A percentile compares a stretch with the other conserved stretches of the same genome.
These are phyloP conservation scores for Exidia glandulosa DNA, from an alignment of 768 basidiomycete species.

Conservation along the genomic window DNA sequence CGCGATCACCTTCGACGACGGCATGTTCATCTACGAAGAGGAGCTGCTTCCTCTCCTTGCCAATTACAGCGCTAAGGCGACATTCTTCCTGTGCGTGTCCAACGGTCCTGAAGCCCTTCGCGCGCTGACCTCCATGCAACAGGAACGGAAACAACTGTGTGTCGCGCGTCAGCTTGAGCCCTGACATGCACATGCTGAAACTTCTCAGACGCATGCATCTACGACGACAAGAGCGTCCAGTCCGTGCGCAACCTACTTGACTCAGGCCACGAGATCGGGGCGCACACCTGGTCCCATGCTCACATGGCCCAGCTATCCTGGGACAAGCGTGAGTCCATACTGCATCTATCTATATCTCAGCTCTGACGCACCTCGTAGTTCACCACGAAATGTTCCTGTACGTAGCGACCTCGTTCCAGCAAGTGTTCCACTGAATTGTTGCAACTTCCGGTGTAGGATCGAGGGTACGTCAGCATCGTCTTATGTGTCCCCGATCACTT, in stretches of 20 bases:
- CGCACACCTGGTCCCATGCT: slow-evolving; percentile 35
- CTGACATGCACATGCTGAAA: too few species aligned
- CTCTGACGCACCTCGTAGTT: slow-evolving; percentile 8
- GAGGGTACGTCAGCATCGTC: not conserved
- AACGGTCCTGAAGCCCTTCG: not conserved
- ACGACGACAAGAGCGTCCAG: slow-evolving; percentile 10
- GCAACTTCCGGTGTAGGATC: not conserved
- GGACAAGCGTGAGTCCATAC: slow-evolving; percentile 12
- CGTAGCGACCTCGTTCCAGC: not conserved
- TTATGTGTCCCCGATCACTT: not conserved
- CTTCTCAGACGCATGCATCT: slow-evolving; percentile 19
- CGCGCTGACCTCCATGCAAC: not conserved
- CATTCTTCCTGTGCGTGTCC: slow-evolving; percentile 29
- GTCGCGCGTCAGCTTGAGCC: not conserved
- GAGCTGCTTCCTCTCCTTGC: slow-evolving; percentile 5
- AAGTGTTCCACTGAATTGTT: not conserved
- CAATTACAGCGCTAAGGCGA: slow-evolving; percentile 24
- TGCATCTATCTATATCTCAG: not conserved
- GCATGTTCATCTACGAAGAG: slow-evolving; percentile 12
- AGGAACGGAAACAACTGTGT: slow-evolving; percentile 5
- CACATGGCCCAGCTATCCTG: slow-evolving; percentile 15
- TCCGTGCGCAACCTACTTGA: slow-evolving; percentile 27
- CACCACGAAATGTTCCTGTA: slow-evolving; percentile 26
- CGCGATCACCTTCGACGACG: slow-evolving; percentile 13
- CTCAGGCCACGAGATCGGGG: slow-evolving; percentile 32